Evolutionary conservation across 108 stramenopile genomes (phyloP), one percentile per base, ranked within the genome.

Genomic region (Poteriospumella lacustris): DNA sequence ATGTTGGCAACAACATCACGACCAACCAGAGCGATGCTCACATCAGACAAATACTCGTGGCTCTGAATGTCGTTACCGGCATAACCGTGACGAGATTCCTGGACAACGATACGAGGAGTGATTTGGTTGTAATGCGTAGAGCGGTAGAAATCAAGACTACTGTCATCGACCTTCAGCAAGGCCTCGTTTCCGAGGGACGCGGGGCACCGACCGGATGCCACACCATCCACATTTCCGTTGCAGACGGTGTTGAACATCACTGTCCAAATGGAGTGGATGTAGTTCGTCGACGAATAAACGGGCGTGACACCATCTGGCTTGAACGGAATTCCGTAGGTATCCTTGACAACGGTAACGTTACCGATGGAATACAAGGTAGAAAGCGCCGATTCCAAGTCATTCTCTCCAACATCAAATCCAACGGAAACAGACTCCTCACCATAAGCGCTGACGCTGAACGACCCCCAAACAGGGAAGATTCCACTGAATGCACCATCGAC

Each of bases 11-110:
- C 68, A 2, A 73, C 76, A 56, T 42, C 42, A 26, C 78, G 43
- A 41, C 87, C 86, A 1, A 68, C 39, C 0, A 90, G 80, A 3
- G 84, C 80, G 39, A 87, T 76, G 33, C 72, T 73, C 34, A 91
- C 33, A 42, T 44, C 67, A 9, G 5, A 3, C 76, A 83, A 76
- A 42, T 82, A 81, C 0, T 76, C 79, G 19, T 58, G 62, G 34
- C 83, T 83, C 0, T 84, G 79, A 40, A 83, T 60, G 59, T 70
- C 43, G 81, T 91, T 91, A 15, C 90, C 90, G n/a, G 73, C 44
- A 0, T 86, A 81, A 5, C 90, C 90, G 58, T 83, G 84, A 69
- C 34, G 56, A 1, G 86, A 82, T 83, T 89, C 89, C 26, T 77
- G 73, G 28, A 88, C 80, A 2, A 34, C 34, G 47, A 86, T 67